Evolutionary conservation across 805 yeast genomes (phyloP).

Genomic region (Peterozyma toletana): DNA sequence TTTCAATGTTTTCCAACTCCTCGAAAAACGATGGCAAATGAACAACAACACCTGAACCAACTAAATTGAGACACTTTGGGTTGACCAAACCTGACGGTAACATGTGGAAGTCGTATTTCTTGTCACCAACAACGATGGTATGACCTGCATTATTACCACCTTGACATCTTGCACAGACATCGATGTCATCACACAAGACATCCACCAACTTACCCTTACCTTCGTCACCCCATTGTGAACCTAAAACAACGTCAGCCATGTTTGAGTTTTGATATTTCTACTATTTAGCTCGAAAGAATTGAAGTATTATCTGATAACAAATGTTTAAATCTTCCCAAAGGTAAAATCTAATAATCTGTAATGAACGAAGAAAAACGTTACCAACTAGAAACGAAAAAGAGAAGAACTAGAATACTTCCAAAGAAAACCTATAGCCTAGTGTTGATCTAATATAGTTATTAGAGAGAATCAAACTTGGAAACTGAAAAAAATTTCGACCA

Average conservation of each 20-base stretch:
- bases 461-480: too few relatives aligned
- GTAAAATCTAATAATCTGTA: not conserved
- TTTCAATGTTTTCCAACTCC: constrained; percentile 75
- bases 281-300: constrained; percentile 1
- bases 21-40: constrained; percentile 90
- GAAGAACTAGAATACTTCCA: too few relatives aligned
- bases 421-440: too few relatives aligned
- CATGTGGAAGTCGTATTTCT: constrained; percentile 97
- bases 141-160: constrained; percentile 99
- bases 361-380: constrained; percentile 7
- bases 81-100: constrained; percentile 97
- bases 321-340: too few relatives aligned
- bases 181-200: constrained; percentile 87
- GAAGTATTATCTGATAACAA: too few relatives aligned
- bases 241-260: constrained; percentile 90
- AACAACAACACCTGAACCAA: constrained; percentile 95
- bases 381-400: not conserved
- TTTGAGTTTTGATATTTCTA: not conserved
- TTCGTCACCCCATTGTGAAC: constrained; percentile 99
- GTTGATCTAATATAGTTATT: too few relatives aligned
- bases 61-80: constrained; percentile 79
- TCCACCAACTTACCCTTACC: constrained; percentile 98
- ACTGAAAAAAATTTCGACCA: too few relatives aligned
- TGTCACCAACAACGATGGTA: constrained; percentile 85
- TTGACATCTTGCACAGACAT: constrained; percentile 95